Evolutionary conservation across 73 alveolate species (phyloP).

Genomic region (Symbiodinium natans): DNA sequence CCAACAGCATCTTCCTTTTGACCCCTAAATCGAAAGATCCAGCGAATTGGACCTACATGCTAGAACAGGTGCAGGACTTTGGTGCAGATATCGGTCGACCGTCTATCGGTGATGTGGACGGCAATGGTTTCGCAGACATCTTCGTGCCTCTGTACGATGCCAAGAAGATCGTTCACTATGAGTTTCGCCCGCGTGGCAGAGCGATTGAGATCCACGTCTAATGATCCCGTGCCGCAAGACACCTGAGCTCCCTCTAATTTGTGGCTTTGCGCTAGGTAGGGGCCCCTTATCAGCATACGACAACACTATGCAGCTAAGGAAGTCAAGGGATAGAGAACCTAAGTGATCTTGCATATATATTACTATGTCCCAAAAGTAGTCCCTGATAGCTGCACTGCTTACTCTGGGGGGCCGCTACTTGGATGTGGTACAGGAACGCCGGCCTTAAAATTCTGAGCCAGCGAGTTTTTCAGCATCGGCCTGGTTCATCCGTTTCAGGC

Average conservation of each 20-base stretch:
- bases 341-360: too few relatives aligned
- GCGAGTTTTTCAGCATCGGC: neutral
- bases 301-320: too few relatives aligned
- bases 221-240: too few relatives aligned
- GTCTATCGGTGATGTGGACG: constrained; percentile 59
- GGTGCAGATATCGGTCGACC: constrained; percentile 84
- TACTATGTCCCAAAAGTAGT: too few relatives aligned
- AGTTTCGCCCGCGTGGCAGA: neutral
- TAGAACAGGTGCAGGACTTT: constrained; percentile 5
- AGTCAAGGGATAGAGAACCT: too few relatives aligned
- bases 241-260: too few relatives aligned
- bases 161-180: constrained; percentile 41
- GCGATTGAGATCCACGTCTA: neutral
- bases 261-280: too few relatives aligned
- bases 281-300: too few relatives aligned
- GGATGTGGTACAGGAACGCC: neutral
- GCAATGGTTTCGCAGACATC: constrained; percentile 72
- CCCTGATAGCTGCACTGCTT: too few relatives aligned
- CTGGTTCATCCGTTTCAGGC: too few relatives aligned
- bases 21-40: constrained; percentile 14
- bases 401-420: too few relatives aligned
- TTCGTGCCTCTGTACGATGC: constrained; percentile 78
- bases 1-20: constrained; percentile 63
- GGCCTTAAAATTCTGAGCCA: neutral
- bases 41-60: constrained; percentile 9